Evolutionary conservation across 306 rosid genomes (phyloP).

Genomic region (Myrica gale): DNA sequence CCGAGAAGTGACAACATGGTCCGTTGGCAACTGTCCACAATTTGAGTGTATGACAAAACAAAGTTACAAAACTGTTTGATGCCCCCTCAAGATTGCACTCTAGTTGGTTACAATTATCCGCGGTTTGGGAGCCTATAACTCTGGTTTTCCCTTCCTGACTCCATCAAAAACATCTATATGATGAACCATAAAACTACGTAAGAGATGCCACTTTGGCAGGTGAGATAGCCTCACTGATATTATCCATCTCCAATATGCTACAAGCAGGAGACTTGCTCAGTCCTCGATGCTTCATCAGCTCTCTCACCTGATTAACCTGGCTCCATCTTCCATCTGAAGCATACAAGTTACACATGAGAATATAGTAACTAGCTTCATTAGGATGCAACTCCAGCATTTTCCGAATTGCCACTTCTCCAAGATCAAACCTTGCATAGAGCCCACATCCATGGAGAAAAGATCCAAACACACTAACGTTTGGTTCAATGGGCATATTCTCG

Average conservation of each 20-base stretch:
- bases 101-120: no score
- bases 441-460: conserved; percentile 86
- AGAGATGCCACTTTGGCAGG: conserved; percentile 33
- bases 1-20: no score
- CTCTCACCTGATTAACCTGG: conserved; percentile 65
- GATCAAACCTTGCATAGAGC: conserved; percentile 72
- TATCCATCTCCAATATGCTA: conserved; percentile 58
- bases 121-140: no score
- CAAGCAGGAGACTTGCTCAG: conserved; percentile 60
- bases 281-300: conserved; percentile 60
- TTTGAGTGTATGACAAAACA: neutral
- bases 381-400: conserved; percentile 71
- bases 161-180: conserved; percentile 8
- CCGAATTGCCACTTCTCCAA: conserved; percentile 57
- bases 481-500: conserved; percentile 54
- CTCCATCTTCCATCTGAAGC: conserved; percentile 88
- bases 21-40: neutral
- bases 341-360: conserved; percentile 69
- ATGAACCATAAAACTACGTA: conserved; percentile 11
- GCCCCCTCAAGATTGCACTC: no score
- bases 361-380: conserved; percentile 62
- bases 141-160: neutral
- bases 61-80: neutral
- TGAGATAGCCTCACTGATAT: conserved; percentile 20
- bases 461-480: conserved; percentile 63